Evolutionary conservation across 805 yeast species (phyloP).

Genomic region (Wickerhamiella musiphila): DNA sequence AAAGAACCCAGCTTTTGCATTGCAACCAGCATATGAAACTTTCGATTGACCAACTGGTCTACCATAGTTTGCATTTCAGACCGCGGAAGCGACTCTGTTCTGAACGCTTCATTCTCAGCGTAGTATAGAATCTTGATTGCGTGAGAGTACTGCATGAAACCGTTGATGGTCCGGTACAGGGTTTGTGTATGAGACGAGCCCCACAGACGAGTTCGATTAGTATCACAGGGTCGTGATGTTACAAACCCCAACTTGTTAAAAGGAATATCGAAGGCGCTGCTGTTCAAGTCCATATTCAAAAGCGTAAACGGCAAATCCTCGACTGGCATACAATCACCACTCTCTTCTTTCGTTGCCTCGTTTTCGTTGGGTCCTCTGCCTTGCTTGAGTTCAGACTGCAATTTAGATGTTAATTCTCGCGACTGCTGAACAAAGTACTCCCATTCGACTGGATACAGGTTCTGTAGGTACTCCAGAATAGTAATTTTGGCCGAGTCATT

Average conservation of each 20-base stretch:
- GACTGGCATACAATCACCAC: not conserved
- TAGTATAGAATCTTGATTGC: slow-evolving; percentile 56
- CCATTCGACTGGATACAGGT: slow-evolving; percentile 64
- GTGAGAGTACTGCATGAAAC: slow-evolving; percentile 60
- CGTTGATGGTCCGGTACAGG: slow-evolving; percentile 63
- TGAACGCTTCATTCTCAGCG: slow-evolving; percentile 38
- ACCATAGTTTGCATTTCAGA: slow-evolving; percentile 25
- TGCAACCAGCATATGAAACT: slow-evolving; percentile 64
- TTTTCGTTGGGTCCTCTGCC: not conserved
- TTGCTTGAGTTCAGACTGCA: not conserved
- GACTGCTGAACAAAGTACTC: slow-evolving; percentile 61
- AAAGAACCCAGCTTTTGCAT: slow-evolving; percentile 72
- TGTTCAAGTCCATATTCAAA: not conserved
- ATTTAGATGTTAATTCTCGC: not conserved
- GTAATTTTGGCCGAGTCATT: slow-evolving; percentile 49
- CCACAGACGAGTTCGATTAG: slow-evolving; percentile 66
- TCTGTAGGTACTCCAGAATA: slow-evolving; percentile 61
- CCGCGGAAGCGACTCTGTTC: slow-evolving; percentile 37
- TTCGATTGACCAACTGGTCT: slow-evolving; percentile 58
- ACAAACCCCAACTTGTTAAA: slow-evolving; percentile 12
- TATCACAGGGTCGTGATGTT: slow-evolving; percentile 12
- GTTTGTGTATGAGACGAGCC: slow-evolving; percentile 75
- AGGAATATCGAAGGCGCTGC: slow-evolving; percentile 4
- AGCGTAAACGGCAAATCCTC: slow-evolving; percentile 1
- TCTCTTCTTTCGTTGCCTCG: not conserved